phyloP scores from a whole-genome alignment of 2,329 filamentous ascomycete genomes.

The Karstenula rhodostoma region DNA sequence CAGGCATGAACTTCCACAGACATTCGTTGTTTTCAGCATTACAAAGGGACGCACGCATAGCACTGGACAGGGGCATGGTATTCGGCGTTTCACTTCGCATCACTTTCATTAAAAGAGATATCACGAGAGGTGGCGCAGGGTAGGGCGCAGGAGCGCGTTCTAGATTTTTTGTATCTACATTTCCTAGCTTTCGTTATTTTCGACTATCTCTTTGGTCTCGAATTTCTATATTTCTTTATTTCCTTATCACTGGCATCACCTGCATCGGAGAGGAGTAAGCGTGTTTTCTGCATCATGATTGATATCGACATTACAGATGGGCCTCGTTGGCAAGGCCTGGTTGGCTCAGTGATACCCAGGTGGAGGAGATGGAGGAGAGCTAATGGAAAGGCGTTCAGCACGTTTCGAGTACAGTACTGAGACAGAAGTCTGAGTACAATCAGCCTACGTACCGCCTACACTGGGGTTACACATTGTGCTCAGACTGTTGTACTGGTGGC shows the following conservation, averaged over 20 bases:
- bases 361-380: not conserved
- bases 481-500: too few relatives aligned
- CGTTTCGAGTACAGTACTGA: not conserved
- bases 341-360: slow-evolving; percentile 1
- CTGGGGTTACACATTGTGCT: too few relatives aligned
- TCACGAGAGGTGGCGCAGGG: not conserved
- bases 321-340: slow-evolving; percentile 4
- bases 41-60: slow-evolving; percentile 9
- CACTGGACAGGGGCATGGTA: slow-evolving; percentile 12
- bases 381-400: not conserved
- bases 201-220: slow-evolving; percentile 14
- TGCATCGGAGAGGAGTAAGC: slow-evolving; percentile 10
- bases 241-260: slow-evolving; percentile 10
- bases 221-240: slow-evolving; percentile 16
- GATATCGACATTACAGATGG: not conserved
- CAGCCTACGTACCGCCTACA: too few relatives aligned
- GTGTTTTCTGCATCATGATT: slow-evolving; percentile 12
- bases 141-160: slow-evolving; percentile 3
- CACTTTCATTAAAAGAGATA: slow-evolving; percentile 16
- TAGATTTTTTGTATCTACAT: slow-evolving; percentile 29
- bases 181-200: slow-evolving; percentile 14
- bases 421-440: too few relatives aligned
- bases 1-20: slow-evolving; percentile 1
- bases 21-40: slow-evolving; percentile 4
- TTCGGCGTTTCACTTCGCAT: slow-evolving; percentile 14